Evolutionary conservation across 768 basidiomycete species (phyloP), one percentile per base, ranked within the genome.

Genomic region (Lanmaoa pseudosensibilis): DNA sequence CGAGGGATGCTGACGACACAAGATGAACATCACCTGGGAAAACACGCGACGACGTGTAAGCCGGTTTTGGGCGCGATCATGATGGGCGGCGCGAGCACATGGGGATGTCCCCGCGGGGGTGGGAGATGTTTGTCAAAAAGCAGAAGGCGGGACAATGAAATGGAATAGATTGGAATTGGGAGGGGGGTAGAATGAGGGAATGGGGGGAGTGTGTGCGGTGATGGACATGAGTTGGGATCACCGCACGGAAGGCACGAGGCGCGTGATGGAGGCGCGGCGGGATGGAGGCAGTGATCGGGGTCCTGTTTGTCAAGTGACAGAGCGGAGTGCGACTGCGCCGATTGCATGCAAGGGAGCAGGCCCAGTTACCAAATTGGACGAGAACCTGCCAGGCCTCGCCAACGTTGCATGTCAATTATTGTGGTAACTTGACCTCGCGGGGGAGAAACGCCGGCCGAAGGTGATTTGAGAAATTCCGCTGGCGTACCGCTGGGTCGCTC

Each of bases 401-500:
- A 66, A 68, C 65, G 68, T 58, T 59, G 68, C 65, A 46, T 67
- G 63, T n/a, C n/a, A n/a, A n/a, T n/a, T n/a, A n/a, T n/a, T n/a
- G n/a, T n/a, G n/a, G n/a, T 67, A 60, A 48, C 37, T 65, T 45
- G 32, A 46, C 46, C 46, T 49, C 65, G 62, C 64, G 59, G 67
- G 59, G 56, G 59, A 51, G 56, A 57, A 66, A 59, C 63, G 66
- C 61, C 64, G 66, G 66, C 63, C 66, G 58, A 62, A 58, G 21
- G 23, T 40, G 64, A 53, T 50, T 54, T 39, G n/a, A 41, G 39
- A 51, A 50, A 39, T 49, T n/a, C 52, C 65, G 61, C 65, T 66
- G 59, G 61, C 48, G 8, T 11, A 55, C 62, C 63, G 63, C 63
- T 64, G 16, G 44, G 27, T 47, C 46, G 30, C 18, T 12, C 18